Evolutionary conservation across 805 yeast species (phyloP).

Genomic region (Pichia nanzhaoensis): DNA sequence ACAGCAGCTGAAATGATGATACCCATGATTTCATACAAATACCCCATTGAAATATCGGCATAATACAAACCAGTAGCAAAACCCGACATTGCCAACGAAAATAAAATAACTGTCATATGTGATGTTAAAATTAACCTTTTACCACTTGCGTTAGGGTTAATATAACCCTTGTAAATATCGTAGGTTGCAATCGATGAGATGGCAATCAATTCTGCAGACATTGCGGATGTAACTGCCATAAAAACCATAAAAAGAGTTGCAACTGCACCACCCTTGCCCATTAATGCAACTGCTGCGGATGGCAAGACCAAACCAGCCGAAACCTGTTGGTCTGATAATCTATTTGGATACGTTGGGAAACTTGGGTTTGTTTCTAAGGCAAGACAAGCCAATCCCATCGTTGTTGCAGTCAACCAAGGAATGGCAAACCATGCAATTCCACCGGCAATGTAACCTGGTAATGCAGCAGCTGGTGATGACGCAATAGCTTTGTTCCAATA

Average conservation of each 20-base stretch:
- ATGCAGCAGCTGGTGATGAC: conserved; percentile 64
- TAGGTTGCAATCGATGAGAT: conserved; percentile 81
- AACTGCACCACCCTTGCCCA: conserved; percentile 86
- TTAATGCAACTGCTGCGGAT: conserved; percentile 71
- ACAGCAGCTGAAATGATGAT: conserved; percentile 84
- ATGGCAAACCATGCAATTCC: conserved; percentile 90
- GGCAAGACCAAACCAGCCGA: conserved; percentile 77
- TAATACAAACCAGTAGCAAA: conserved; percentile 77
- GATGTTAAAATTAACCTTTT: conserved; percentile 62
- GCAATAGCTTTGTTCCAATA: conserved; percentile 89
- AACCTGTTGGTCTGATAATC: conserved; percentile 61
- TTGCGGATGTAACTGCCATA: conserved; percentile 90
- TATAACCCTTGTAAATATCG: conserved; percentile 75
- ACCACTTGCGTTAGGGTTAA: conserved; percentile 74
- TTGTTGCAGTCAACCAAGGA: conserved; percentile 75
- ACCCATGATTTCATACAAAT: conserved; percentile 83
- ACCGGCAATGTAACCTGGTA: conserved; percentile 84
- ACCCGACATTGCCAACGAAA: conserved; percentile 64
- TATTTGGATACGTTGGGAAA: conserved; percentile 76
- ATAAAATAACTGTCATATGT: conserved; percentile 55
- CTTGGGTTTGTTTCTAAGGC: conserved; percentile 61
- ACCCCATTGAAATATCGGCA: conserved; percentile 82
- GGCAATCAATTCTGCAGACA: conserved; percentile 86
- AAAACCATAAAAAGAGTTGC: conserved; percentile 73
- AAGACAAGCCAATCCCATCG: conserved; percentile 81